A percentile compares a stretch with the other conserved stretches of the same genome.
These are phyloP conservation scores for Paralagenidium karlingii DNA, from an alignment of 352 stramenopile genomes.

Conservation along the genomic window DNA sequence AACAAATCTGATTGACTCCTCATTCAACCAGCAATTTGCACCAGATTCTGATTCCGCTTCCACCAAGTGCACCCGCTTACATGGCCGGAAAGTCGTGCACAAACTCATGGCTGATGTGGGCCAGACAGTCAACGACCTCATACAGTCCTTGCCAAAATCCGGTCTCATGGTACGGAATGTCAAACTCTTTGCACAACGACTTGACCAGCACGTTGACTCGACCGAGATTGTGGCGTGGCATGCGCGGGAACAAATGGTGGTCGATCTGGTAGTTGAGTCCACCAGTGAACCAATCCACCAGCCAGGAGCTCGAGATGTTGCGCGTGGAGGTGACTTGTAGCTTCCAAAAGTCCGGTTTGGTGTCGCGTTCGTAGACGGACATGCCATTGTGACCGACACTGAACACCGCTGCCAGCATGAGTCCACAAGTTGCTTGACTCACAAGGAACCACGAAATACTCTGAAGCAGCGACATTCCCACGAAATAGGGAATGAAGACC, in stretches of 20 bases:
- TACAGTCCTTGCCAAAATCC: conserved; percentile 87
- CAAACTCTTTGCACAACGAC: conserved; percentile 95
- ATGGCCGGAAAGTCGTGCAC: conserved; percentile 96
- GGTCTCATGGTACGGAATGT: conserved; percentile 94
- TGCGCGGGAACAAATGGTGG: conserved; percentile 96
- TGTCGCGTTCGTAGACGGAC: conserved; percentile 92
- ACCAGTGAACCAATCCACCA: conserved; percentile 98
- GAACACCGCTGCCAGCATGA: conserved; percentile 94
- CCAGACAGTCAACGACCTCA: conserved; percentile 92
- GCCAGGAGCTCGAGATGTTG: conserved; percentile 90
- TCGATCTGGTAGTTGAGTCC: conserved; percentile 98
- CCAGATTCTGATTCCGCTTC: no score
- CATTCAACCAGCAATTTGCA: no score
- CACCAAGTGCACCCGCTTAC: conserved; percentile 49
- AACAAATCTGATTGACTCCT: no score
- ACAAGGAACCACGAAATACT: conserved; percentile 75
- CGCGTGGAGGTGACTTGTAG: conserved; percentile 96
- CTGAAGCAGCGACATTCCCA: conserved; percentile 54
- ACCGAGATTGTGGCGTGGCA: conserved; percentile 93
- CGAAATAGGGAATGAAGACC: conserved; percentile 57
- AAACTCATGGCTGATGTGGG: conserved; percentile 90
- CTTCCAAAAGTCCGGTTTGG: conserved; percentile 96
- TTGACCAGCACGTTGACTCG: conserved; percentile 92
- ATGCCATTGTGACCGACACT: conserved; percentile 98
- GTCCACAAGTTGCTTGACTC: conserved; percentile 84